Evolutionary conservation across 2,329 filamentous ascomycete species (phyloP).

Genomic region (Xylogone sp.): DNA sequence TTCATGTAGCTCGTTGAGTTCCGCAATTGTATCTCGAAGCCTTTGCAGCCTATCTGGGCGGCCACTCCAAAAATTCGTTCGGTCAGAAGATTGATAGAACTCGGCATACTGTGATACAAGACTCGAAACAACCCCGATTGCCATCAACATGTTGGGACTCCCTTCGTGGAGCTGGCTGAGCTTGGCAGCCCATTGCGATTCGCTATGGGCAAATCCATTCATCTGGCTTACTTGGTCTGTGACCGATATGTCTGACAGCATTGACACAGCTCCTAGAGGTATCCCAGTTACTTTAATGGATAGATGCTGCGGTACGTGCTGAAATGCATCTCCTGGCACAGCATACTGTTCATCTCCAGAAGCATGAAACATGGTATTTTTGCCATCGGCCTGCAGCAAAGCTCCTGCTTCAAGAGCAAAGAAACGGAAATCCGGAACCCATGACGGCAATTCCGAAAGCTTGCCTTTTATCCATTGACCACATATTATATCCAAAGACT

Average conservation of each 20-base stretch:
- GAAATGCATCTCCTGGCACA: constrained; percentile 27
- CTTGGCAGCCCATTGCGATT: neutral
- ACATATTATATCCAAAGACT: constrained; percentile 4
- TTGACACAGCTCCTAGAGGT: neutral
- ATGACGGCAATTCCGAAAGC: constrained; percentile 1
- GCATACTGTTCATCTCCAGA: neutral
- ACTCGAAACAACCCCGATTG: neutral
- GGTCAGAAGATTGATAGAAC: neutral
- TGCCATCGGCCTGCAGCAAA: constrained; percentile 1
- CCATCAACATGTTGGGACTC: neutral
- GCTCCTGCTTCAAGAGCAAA: neutral
- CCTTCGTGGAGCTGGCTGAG: neutral
- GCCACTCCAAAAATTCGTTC: neutral
- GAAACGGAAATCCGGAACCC: constrained; percentile 3
- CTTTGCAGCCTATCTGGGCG: neutral
- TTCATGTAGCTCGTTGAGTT: neutral
- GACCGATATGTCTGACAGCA: neutral
- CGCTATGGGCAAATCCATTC: neutral
- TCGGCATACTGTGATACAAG: neutral
- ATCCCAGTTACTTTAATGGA: constrained; percentile 34
- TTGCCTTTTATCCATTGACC: constrained; percentile 1
- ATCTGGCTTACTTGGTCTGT: neutral
- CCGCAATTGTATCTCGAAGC: neutral
- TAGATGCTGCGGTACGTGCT: constrained; percentile 53
- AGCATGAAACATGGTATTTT: neutral